These are phyloP conservation scores for Psilocybe mexicana DNA, from an alignment of 1,284 basidiomycete species.

Conservation along the genomic window DNA sequence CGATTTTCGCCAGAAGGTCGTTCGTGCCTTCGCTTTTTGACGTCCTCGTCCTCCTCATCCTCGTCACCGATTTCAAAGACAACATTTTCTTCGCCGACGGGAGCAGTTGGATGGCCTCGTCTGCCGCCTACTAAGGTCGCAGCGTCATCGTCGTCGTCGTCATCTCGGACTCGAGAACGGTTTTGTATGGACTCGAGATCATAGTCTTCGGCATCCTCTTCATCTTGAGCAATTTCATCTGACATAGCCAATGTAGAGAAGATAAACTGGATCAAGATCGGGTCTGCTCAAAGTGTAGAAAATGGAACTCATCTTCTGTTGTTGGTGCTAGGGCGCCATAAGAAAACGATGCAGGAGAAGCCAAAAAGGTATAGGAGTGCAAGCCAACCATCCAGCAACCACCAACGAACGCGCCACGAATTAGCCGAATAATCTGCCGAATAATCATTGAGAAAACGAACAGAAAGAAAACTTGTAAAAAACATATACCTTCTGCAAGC, in stretches of 20 bases:
- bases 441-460: not conserved
- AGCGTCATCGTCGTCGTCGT: constrained; percentile 61
- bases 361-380: constrained; percentile 81
- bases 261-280: constrained; percentile 29
- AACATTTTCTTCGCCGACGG: constrained; percentile 67
- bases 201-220: constrained; percentile 91
- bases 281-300: constrained; percentile 3
- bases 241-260: constrained; percentile 77
- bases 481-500: constrained; percentile 73
- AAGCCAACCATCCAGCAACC: constrained; percentile 95
- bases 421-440: constrained; percentile 84
- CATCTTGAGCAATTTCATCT: constrained; percentile 85
- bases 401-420: constrained; percentile 95
- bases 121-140: constrained; percentile 64
- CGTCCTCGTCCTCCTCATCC: constrained; percentile 66
- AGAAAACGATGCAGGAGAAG: constrained; percentile 82
- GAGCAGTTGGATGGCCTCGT: constrained; percentile 44
- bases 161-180: constrained; percentile 52
- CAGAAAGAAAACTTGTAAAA: constrained; percentile 3
- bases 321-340: constrained; percentile 93
- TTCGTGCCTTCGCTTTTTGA: constrained; percentile 48
- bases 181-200: constrained; percentile 76
- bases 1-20: constrained; percentile 50
- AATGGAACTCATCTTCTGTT: constrained; percentile 79
- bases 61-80: constrained; percentile 94